Evolutionary conservation across 208 protist species (phyloP).

Genomic region (Willaertia magna): DNA sequence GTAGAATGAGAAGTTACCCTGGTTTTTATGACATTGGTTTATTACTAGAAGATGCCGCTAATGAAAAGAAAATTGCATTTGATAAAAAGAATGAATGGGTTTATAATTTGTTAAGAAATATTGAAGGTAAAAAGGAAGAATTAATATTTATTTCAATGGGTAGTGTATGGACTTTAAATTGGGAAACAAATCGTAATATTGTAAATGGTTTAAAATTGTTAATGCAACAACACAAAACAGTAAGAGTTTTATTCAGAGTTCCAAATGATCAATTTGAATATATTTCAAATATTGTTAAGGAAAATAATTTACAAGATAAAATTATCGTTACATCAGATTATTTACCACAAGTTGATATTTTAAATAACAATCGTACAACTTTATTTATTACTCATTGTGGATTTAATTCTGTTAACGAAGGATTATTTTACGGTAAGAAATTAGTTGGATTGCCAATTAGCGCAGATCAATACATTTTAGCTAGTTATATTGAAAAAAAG

Average conservation of each 20-base stretch:
- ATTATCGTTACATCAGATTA: background rate
- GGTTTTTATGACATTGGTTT: background rate
- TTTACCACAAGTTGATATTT: background rate
- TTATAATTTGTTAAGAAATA: background rate
- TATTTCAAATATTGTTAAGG: no score
- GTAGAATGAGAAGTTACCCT: background rate
- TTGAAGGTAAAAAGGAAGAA: background rate
- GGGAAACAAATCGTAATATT: background rate
- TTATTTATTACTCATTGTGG: background rate
- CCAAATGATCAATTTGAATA: background rate
- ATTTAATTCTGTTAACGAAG: background rate
- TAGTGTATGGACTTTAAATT: background rate
- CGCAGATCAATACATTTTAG: background rate
- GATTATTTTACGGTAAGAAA: background rate
- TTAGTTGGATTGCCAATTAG: background rate
- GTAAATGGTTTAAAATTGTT: background rate
- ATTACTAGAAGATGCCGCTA: background rate
- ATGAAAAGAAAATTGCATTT: no score
- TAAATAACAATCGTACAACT: background rate
- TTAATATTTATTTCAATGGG: background rate
- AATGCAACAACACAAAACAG: background rate
- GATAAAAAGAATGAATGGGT: background rate
- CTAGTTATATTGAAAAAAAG: no score
- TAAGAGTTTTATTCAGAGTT: background rate
- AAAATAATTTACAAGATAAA: background rate